Conservation (phyloP, 805 yeast genomes). For the Lachancea lanzarotensis region DNA sequence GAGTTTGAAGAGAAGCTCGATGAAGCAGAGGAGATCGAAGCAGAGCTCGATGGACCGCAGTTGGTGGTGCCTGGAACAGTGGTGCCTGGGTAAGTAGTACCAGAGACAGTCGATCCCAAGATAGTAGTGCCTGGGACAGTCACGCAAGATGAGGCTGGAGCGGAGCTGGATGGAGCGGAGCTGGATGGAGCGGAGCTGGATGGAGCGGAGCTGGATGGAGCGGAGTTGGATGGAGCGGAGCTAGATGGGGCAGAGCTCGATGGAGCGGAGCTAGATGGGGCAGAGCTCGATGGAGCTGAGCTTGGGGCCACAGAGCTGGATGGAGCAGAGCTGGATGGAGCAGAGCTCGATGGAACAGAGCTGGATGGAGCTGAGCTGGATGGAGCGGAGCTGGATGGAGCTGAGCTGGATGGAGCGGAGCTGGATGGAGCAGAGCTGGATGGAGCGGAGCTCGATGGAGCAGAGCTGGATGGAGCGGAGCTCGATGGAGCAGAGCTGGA, state of each 20-base stretch:
- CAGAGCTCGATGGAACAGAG: not conserved
- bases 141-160: not conserved
- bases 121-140: not conserved
- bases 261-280: constrained; percentile 1
- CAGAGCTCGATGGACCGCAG: constrained; percentile 2
- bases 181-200: not conserved
- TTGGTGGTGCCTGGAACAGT: not conserved
- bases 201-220: constrained; percentile 3
- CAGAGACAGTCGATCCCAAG: not conserved
- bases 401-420: not conserved
- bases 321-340: constrained; percentile 1
- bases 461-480: constrained; percentile 1
- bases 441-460: constrained; percentile 3
- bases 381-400: constrained; percentile 2
- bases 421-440: not conserved
- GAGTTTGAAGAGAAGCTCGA: constrained; percentile 3
- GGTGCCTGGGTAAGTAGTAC: not conserved
- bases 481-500: constrained; percentile 2
- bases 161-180: not conserved
- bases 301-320: not conserved
- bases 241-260: constrained; percentile 4
- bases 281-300: constrained; percentile 1
- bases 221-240: constrained; percentile 4
- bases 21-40: constrained; percentile 4
- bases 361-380: not conserved